Percentiles rank a stretch among this genome's conserved stretches.
Conservation (phyloP, 2,329 filamentous ascomycete genomes). For the Talaromyces sp. region DNA sequence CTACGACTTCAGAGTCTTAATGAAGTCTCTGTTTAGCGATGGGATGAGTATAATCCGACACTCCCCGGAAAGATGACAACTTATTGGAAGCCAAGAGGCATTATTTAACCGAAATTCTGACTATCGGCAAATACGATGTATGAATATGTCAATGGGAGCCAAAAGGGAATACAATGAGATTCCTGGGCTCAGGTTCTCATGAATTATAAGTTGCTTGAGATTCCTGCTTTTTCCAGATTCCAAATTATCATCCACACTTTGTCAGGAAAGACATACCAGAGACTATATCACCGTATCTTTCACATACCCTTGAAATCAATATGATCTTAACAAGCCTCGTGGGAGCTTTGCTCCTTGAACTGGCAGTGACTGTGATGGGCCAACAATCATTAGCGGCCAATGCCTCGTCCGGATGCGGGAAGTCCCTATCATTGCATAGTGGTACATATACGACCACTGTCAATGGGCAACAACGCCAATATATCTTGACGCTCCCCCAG, state of each 20-base stretch:
- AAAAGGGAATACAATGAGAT: background rate
- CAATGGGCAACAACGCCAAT: constrained; percentile 2
- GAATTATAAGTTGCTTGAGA: background rate
- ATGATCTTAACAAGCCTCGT: background rate
- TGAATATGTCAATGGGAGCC: background rate
- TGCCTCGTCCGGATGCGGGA: constrained; percentile 2
- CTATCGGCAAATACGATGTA: background rate
- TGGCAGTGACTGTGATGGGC: background rate
- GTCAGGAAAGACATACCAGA: background rate
- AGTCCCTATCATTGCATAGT: background rate
- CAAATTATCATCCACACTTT: background rate
- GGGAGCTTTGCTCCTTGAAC: background rate
- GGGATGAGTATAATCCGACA: background rate
- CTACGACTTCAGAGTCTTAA: too few relatives aligned
- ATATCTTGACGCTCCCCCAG: background rate
- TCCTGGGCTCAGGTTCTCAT: background rate
- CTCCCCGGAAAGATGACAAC: background rate
- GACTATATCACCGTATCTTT: background rate
- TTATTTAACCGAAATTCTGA: background rate
- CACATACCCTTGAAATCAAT: background rate
- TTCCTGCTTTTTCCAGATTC: background rate
- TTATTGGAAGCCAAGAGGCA: background rate
- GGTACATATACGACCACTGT: constrained; percentile 6
- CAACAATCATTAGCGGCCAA: background rate
- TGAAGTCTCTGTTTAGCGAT: too few relatives aligned